Evolutionary conservation across 2,329 filamentous ascomycete genomes (phyloP).

Genomic region (Alternaria gaisen): DNA sequence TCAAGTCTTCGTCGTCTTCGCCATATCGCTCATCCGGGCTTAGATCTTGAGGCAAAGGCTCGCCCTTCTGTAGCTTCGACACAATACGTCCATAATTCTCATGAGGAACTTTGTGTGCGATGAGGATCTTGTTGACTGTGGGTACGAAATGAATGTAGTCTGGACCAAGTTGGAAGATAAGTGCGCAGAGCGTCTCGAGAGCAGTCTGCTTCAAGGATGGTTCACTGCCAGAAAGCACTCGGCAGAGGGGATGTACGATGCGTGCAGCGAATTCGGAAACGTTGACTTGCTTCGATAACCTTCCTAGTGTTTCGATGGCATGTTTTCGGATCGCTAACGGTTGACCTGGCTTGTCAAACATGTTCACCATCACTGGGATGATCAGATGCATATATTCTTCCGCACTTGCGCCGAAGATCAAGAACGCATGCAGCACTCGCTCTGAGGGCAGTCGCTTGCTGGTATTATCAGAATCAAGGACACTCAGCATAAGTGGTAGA

Average conservation of each 20-base stretch:
- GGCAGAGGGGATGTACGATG: constrained; percentile 91
- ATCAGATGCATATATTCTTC: constrained; percentile 99
- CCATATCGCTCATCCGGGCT: constrained; percentile 85
- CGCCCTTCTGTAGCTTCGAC: constrained; percentile 91
- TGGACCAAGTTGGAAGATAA: constrained; percentile 94
- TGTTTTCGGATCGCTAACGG: constrained; percentile 81
- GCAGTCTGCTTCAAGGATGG: constrained; percentile 79
- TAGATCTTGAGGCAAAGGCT: constrained; percentile 92
- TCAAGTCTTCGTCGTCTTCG: constrained; percentile 79
- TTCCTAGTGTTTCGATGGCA: constrained; percentile 93
- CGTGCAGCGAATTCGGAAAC: constrained; percentile 96
- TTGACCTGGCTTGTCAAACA: constrained; percentile 89
- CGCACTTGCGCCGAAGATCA: constrained; percentile 93
- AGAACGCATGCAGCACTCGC: constrained; percentile 89
- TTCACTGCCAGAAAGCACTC: constrained; percentile 79
- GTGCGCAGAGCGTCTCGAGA: constrained; percentile 90
- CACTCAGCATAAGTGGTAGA: constrained; percentile 91
- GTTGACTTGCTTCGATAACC: constrained; percentile 94
- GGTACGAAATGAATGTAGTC: constrained; percentile 95
- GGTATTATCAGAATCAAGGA: constrained; percentile 85
- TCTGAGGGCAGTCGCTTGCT: constrained; percentile 83
- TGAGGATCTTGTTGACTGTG: constrained; percentile 86
- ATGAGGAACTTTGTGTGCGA: constrained; percentile 82
- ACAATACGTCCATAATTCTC: constrained; percentile 92
- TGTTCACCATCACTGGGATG: constrained; percentile 90